These are phyloP conservation scores for Pseudogymnoascus sp. DNA, from an alignment of 2,329 filamentous ascomycete species.

Conservation along the genomic window DNA sequence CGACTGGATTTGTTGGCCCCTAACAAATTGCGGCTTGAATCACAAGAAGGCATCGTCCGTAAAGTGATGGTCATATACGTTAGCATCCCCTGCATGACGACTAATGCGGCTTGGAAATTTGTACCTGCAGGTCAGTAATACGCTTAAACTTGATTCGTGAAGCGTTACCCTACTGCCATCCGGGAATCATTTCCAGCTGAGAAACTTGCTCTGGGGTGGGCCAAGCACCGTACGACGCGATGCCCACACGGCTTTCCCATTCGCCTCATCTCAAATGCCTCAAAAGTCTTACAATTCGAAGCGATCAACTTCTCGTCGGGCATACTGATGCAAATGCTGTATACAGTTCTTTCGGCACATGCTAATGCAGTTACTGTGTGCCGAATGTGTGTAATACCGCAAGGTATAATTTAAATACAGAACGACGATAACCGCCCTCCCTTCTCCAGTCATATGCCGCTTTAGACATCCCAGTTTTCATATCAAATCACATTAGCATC, in stretches of 20 bases:
- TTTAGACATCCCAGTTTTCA: neutral
- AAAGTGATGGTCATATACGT: neutral
- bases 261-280: neutral
- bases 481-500: neutral
- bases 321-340: neutral
- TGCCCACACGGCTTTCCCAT: neutral
- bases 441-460: neutral
- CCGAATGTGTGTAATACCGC: neutral
- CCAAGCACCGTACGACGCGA: neutral
- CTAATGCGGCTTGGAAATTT: neutral
- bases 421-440: neutral
- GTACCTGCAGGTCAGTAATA: neutral
- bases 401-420: neutral
- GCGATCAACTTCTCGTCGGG: neutral
- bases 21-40: neutral
- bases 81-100: neutral
- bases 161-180: neutral
- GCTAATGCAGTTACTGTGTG: neutral
- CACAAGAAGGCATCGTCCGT: neutral
- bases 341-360: neutral
- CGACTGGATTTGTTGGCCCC: neutral
- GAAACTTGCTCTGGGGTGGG: neutral
- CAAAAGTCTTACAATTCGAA: neutral
- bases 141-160: slow-evolving; percentile 3
- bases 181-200: neutral